Percentiles rank a stretch among this genome's conserved stretches.
Evolutionary conservation across 2,329 filamentous ascomycete species (phyloP).

Genomic region (Lecanosticta acicola): DNA sequence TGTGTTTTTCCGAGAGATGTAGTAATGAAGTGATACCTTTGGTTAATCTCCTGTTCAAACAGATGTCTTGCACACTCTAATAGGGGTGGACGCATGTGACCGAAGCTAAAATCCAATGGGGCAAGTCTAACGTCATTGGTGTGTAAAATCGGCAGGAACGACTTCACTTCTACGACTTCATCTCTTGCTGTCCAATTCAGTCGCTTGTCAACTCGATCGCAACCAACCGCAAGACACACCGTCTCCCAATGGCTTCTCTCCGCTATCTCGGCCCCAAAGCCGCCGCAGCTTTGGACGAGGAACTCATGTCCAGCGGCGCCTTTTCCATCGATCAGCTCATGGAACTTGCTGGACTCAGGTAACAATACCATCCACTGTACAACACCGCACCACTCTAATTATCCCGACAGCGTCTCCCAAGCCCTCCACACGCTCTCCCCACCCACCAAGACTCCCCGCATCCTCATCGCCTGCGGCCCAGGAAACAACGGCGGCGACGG

Average conservation of each 20-base stretch:
- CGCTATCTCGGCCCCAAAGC: conserved; percentile 75
- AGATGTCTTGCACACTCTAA: neutral
- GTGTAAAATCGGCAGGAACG: neutral
- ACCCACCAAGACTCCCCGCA: conserved; percentile 59
- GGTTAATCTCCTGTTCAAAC: neutral
- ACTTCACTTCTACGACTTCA: neutral
- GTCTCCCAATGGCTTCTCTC: conserved; percentile 11
- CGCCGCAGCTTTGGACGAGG: conserved; percentile 81
- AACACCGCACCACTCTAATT: neutral
- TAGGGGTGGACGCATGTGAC: conserved; percentile 1
- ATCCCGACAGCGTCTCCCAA: conserved; percentile 66
- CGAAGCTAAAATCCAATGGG: neutral
- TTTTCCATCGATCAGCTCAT: conserved; percentile 96
- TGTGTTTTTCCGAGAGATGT: conserved; percentile 4
- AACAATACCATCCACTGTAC: neutral
- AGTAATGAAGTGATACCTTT: conserved; percentile 7
- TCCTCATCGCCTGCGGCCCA: conserved; percentile 89
- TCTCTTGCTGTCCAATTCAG: neutral
- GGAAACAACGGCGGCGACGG: conserved; percentile 80
- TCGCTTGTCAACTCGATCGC: neutral
- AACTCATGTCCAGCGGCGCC: conserved; percentile 82
- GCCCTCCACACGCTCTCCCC: conserved; percentile 84
- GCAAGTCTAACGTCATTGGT: conserved; percentile 7
- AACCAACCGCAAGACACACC: neutral
- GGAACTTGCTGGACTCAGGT: conserved; percentile 76